These are phyloP conservation scores for Prunus mira DNA, from an alignment of 306 rosid species.

Conservation along the genomic window DNA sequence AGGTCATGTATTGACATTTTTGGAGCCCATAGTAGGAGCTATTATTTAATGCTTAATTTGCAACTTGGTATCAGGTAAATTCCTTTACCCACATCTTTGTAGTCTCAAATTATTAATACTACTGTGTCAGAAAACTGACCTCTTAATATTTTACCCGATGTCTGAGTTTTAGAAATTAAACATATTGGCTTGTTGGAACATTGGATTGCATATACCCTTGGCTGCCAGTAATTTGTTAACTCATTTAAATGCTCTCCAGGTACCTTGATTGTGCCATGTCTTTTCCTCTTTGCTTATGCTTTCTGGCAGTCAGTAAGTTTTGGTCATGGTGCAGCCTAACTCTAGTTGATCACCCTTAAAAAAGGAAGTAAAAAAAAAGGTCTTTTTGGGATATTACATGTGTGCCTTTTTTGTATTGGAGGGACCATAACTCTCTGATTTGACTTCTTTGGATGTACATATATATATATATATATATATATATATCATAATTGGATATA, in stretches of 20 bases:
- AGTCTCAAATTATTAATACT: not conserved
- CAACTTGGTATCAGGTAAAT: slow-evolving; percentile 64
- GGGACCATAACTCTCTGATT: not conserved
- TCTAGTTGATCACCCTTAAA: not conserved
- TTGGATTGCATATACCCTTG: not conserved
- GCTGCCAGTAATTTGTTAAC: slow-evolving; percentile 1
- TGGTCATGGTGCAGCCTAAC: not conserved
- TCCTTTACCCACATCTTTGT: not conserved
- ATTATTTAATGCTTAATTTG: slow-evolving; percentile 52
- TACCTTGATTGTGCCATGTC: not conserved
- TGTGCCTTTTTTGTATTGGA: not conserved
- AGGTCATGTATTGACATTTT: slow-evolving; percentile 44
- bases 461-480: not conserved
- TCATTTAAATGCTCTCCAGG: not conserved
- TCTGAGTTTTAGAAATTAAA: not conserved
- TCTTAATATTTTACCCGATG: not conserved
- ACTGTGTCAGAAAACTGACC: not conserved
- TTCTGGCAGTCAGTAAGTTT: not conserved
- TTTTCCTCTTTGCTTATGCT: not conserved
- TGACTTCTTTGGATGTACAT: not conserved
- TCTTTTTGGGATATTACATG: not conserved
- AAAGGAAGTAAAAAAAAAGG: not conserved
- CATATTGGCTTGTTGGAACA: not conserved
- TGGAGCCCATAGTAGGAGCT: slow-evolving; percentile 28
- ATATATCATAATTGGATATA: not conserved